Base-by-base conservation (phyloP, 2,329 filamentous ascomycete species). In the Dendrostoma leiphaemia region DNA sequence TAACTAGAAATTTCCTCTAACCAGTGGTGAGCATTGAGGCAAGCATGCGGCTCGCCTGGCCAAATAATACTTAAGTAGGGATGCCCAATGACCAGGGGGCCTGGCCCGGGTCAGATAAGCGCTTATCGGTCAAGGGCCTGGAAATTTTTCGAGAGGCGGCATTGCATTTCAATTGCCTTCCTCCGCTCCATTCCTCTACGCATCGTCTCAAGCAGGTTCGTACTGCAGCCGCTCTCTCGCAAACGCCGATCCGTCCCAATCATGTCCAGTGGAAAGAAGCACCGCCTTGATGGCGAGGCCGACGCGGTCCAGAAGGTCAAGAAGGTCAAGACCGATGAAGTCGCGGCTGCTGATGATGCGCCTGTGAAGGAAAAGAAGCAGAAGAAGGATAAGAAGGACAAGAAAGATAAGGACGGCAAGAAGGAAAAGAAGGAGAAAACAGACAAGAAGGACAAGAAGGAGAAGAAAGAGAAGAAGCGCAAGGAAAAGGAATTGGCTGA, bases 261-360 rank as follows among this genome's bases (percentile, higher is more conserved):
- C 32, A 59, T 59, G 57, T 59, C 57, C 13, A 57, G 53, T 48
- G 47, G 54, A 6, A 59, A 59, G 54, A 59, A 59, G 32, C 57
- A 59, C 38, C 35, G 54, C 44, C 47, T 48, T 32, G 57, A 59
- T 32, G 57, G 48, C 43, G 57, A 59, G 32, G 28, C 29, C n/a
- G 50, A 57, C 10, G 57, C 46, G 32, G 51, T 54, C 19, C 38
- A 41, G 47, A 53, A 57, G 47, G 31, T 37, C 38, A 59, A 59
- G 47, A 59, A 56, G 35, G 50, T 56, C 50, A 59, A 53, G 45
- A 54, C 57, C 31, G 24, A 34, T 26, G 8, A n/a, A 8, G 48
- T 29, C 17, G 38, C 31, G 17, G 15, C 45, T 4, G 40, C 45
- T 13, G 45, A 31, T 13, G 51, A 49, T 48, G 51, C 46, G 45